Evolutionary conservation across 148 eudicot genomes (phyloP).

Genomic region (Camellia sinensis): DNA sequence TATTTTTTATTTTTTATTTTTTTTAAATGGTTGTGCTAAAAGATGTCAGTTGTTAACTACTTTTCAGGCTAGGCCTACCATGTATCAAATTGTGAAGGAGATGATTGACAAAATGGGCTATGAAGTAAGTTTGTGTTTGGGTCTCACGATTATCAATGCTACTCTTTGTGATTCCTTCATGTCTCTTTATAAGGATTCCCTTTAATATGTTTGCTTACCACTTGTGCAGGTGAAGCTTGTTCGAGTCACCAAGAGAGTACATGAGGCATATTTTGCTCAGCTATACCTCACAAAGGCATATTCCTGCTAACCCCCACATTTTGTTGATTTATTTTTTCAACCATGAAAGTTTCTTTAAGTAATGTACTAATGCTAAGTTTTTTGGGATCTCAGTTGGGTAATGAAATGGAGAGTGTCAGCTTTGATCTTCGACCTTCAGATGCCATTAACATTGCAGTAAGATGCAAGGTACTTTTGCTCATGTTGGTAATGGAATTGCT

Average conservation of each 20-base stretch:
- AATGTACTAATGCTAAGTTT: neutral
- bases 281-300: conserved; percentile 70
- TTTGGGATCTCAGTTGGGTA: conserved; percentile 46
- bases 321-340: neutral
- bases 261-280: conserved; percentile 89
- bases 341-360: neutral
- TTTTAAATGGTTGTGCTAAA: neutral
- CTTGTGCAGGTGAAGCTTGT: conserved; percentile 80
- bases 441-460: conserved; percentile 96
- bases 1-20: neutral
- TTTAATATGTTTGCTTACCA: neutral
- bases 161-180: neutral
- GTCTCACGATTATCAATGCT: neutral
- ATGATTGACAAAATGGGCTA: conserved; percentile 98
- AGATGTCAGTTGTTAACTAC: neutral
- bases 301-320: neutral
- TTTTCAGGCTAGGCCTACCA: conserved; percentile 87
- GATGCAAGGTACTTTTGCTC: conserved; percentile 73
- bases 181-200: neutral
- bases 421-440: conserved; percentile 97
- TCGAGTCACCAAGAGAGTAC: conserved; percentile 89
- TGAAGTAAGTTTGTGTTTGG: conserved; percentile 41
- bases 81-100: conserved; percentile 84
- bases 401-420: conserved; percentile 66
- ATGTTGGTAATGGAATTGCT: neutral